These are phyloP conservation scores for Aspergillus sp. DNA, from an alignment of 2,329 filamentous ascomycete species.

Conservation along the genomic window DNA sequence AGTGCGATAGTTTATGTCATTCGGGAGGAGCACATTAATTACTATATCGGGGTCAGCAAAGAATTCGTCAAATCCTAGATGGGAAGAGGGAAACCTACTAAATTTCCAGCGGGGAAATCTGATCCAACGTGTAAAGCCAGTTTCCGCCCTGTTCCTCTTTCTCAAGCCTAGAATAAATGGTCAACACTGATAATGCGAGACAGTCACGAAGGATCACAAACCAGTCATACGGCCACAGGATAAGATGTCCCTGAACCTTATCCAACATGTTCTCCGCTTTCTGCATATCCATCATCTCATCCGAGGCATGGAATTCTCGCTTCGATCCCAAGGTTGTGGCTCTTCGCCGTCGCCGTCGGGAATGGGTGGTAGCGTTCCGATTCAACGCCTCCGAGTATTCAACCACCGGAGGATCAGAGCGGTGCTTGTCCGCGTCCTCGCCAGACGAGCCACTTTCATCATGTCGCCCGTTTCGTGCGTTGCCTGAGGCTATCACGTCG, in stretches of 20 bases:
- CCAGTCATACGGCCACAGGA: slow-evolving; percentile 95
- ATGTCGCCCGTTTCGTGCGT: slow-evolving; percentile 21
- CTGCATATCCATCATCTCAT: slow-evolving; percentile 72
- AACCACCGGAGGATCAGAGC: slow-evolving; percentile 30
- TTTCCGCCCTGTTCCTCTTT: slow-evolving; percentile 90
- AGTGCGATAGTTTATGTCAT: not conserved
- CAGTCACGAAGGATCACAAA: slow-evolving; percentile 30
- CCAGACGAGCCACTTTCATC: slow-evolving; percentile 25
- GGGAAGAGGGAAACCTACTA: slow-evolving; percentile 54
- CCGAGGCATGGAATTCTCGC: slow-evolving; percentile 54
- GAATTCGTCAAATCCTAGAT: not conserved
- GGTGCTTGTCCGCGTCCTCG: slow-evolving; percentile 34
- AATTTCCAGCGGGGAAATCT: slow-evolving; percentile 93
- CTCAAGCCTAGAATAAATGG: slow-evolving; percentile 58
- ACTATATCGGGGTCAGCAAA: slow-evolving; percentile 23
- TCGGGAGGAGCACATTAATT: slow-evolving; percentile 23
- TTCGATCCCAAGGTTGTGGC: slow-evolving; percentile 48
- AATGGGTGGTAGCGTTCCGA: slow-evolving; percentile 35
- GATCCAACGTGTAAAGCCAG: slow-evolving; percentile 95
- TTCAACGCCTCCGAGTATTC: slow-evolving; percentile 44
- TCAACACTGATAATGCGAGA: slow-evolving; percentile 9
- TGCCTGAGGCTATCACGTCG: slow-evolving; percentile 28
- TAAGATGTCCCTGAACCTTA: slow-evolving; percentile 82
- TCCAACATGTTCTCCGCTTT: slow-evolving; percentile 81
- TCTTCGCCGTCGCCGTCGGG: slow-evolving; percentile 41